A percentile compares a stretch with the other conserved stretches of the same genome.
phyloP scores from a whole-genome alignment of 202 grass and related monocot genomes.

The Panicum virgatum region DNA sequence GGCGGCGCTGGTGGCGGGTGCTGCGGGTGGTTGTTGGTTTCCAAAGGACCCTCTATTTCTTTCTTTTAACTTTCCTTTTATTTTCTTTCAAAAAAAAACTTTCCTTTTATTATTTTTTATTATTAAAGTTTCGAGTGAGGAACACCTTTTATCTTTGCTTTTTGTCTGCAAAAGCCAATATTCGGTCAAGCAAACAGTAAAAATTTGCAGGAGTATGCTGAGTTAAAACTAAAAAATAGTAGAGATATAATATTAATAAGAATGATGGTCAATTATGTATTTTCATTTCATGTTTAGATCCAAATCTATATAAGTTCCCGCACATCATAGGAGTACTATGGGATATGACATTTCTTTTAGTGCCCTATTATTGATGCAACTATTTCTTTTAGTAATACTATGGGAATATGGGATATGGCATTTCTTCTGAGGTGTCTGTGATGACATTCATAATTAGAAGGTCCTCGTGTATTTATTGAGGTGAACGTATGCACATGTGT shows the following conservation, averaged over 20 bases:
- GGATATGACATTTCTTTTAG: too few relatives aligned
- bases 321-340: too few relatives aligned
- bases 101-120: background rate
- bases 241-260: background rate
- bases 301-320: background rate
- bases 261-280: background rate
- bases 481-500: too few relatives aligned
- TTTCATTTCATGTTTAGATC: background rate
- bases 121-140: background rate
- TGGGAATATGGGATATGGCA: too few relatives aligned
- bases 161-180: background rate
- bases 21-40: too few relatives aligned
- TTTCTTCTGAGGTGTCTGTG: too few relatives aligned
- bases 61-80: background rate
- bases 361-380: background rate
- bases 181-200: background rate
- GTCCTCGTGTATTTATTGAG: too few relatives aligned
- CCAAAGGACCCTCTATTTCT: background rate
- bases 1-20: background rate
- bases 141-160: background rate
- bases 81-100: too few relatives aligned
- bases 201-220: background rate
- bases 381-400: too few relatives aligned
- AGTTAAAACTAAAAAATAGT: background rate
- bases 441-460: too few relatives aligned